Conservation (phyloP, 2,329 filamentous ascomycete species). For the Leptographium flavum region DNA sequence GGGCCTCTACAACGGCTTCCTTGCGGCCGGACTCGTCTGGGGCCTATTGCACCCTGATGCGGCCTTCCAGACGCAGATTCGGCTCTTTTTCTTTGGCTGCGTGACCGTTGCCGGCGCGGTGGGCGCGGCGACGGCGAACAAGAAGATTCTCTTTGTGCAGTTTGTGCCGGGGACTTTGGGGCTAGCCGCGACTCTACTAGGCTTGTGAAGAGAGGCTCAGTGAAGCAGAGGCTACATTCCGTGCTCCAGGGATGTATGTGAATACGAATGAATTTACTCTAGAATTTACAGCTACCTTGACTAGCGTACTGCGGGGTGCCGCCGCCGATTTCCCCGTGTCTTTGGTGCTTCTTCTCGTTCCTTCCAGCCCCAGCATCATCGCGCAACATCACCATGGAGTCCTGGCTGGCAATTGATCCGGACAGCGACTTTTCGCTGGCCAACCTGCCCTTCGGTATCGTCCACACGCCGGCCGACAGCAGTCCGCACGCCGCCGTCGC, state of each 20-base stretch:
- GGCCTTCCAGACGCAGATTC: slow-evolving; percentile 27
- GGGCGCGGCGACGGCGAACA: slow-evolving; percentile 26
- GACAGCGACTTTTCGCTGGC: slow-evolving; percentile 56
- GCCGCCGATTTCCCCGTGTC: no score
- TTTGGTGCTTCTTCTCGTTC: no score
- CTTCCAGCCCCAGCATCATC: no score
- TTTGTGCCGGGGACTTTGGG: slow-evolving; percentile 21
- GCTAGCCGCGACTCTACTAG: slow-evolving; percentile 16
- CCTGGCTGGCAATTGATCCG: slow-evolving; percentile 6
- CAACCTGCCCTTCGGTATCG: slow-evolving; percentile 67
- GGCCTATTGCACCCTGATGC: slow-evolving; percentile 28
- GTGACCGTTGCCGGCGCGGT: slow-evolving; percentile 29
- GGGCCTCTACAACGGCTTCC: slow-evolving; percentile 37
- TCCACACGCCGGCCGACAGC: slow-evolving; percentile 35
- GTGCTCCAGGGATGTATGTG: no score
- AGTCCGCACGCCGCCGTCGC: slow-evolving; percentile 44
- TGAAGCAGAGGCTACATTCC: no score
- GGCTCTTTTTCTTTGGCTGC: slow-evolving; percentile 32
- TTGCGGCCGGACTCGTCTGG: slow-evolving; percentile 34
- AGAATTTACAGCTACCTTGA: no score
- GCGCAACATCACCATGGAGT: background rate
- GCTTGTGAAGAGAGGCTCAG: background rate
- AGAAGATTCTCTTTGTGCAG: slow-evolving; percentile 29
- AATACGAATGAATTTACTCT: no score
- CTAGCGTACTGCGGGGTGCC: no score